phyloP scores from a whole-genome alignment of 2,329 filamentous ascomycete genomes.

The Fusarium cyanostomum region DNA sequence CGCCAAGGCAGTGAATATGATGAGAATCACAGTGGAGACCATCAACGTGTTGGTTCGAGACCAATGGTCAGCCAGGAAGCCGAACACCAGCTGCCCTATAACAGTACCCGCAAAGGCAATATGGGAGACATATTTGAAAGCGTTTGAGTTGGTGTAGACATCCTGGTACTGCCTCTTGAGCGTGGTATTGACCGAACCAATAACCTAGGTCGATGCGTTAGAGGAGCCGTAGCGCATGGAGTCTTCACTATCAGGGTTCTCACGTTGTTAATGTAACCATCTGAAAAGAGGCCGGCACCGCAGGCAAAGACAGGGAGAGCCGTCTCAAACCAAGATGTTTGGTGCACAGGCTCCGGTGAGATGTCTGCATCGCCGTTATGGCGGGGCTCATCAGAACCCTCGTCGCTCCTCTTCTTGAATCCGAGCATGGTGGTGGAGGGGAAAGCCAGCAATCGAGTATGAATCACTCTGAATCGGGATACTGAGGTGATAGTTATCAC shows the following conservation, averaged over 20 bases:
- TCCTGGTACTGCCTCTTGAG: conserved; percentile 73
- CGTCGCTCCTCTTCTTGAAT: conserved; percentile 22
- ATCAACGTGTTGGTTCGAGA: conserved; percentile 85
- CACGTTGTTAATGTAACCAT: conserved; percentile 92
- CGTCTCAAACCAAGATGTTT: conserved; percentile 33
- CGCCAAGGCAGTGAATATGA: conserved; percentile 83
- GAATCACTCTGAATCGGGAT: neutral
- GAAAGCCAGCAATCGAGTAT: neutral
- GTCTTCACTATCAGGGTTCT: conserved; percentile 3
- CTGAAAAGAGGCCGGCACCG: conserved; percentile 88
- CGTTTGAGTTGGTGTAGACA: conserved; percentile 73
- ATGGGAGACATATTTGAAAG: conserved; percentile 78
- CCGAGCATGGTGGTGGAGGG: conserved; percentile 26
- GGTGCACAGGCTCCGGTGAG: conserved; percentile 1
- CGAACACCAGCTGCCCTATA: conserved; percentile 82
- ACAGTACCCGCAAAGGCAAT: conserved; percentile 91
- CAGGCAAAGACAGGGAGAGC: conserved; percentile 81
- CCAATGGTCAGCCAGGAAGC: conserved; percentile 83
- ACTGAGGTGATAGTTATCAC: no score
- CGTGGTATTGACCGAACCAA: conserved; percentile 86
- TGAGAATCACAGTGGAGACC: conserved; percentile 81
- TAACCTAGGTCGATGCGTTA: conserved; percentile 70
- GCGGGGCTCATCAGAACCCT: conserved; percentile 19
- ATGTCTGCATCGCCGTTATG: conserved; percentile 7
- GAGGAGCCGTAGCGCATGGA: neutral